Evolutionary conservation across 805 yeast genomes (phyloP).

Genomic region (Saturnispora diversa): DNA sequence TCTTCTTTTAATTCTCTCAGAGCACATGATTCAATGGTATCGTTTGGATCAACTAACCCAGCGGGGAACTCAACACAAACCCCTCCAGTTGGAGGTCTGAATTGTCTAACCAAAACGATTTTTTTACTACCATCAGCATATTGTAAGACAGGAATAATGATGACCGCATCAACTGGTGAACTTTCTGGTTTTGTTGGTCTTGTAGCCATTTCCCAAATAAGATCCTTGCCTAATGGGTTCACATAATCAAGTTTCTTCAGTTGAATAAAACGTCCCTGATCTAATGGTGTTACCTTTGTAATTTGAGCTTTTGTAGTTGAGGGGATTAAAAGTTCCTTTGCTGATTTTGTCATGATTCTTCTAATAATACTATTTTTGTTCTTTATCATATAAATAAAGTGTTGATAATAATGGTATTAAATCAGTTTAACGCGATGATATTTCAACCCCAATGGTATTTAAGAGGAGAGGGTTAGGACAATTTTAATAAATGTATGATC

Average conservation of each 20-base stretch:
- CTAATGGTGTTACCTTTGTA: constrained; percentile 27
- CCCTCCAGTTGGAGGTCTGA: constrained; percentile 85
- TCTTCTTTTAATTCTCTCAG: constrained; percentile 84
- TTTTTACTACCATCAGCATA: constrained; percentile 31
- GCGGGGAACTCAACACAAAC: constrained; percentile 94
- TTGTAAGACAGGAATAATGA: constrained; percentile 62
- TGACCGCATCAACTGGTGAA: constrained; percentile 79
- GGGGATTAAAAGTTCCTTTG: constrained; percentile 17
- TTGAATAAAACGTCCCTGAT: constrained; percentile 59
- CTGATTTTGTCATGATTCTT: constrained; percentile 6
- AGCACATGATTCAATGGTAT: constrained; percentile 71
- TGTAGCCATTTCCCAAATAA: constrained; percentile 90
- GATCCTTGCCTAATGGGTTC: constrained; percentile 61
- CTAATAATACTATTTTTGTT: not conserved
- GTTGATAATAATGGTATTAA: not conserved
- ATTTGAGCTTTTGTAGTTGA: constrained; percentile 25
- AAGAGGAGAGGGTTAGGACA: too few relatives aligned
- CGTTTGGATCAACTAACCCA: constrained; percentile 82
- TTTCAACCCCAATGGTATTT: too few relatives aligned
- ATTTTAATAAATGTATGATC: too few relatives aligned
- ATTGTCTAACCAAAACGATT: constrained; percentile 73
- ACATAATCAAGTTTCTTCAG: constrained; percentile 56
- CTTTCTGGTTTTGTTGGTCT: constrained; percentile 63
- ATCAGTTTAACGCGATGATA: not conserved
- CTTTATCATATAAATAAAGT: not conserved